phyloP scores from a whole-genome alignment of 129 eudicot genomes.

The Pulicaria dysenterica region DNA sequence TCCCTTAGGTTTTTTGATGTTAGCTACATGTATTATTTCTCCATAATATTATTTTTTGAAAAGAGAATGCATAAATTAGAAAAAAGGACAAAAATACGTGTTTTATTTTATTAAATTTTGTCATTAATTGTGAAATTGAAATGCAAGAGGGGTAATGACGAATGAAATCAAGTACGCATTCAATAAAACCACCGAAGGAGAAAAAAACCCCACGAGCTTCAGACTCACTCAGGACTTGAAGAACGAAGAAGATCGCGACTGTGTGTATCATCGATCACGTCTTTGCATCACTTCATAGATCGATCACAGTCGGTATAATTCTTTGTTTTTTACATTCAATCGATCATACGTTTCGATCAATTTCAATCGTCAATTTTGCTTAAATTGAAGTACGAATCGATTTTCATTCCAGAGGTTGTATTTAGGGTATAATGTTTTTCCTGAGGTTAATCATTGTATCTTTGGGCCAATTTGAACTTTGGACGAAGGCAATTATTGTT shows the following conservation, averaged over 20 bases:
- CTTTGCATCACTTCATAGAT: constrained; percentile 19
- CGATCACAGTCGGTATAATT: constrained; percentile 35
- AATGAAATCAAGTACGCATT: constrained; percentile 12
- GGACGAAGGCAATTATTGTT: constrained; percentile 18
- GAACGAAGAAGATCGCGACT: constrained; percentile 36
- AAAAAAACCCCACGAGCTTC: constrained; percentile 23
- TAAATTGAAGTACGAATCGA: constrained; percentile 12
- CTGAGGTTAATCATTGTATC: constrained; percentile 15
- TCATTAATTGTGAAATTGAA: background rate
- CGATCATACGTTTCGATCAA: constrained; percentile 23
- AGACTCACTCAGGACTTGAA: constrained; percentile 28
- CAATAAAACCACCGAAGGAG: constrained; percentile 27
- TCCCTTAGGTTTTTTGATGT: no score
- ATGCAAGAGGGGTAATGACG: constrained; percentile 11
- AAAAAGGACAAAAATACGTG: no score
- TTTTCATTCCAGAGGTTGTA: constrained; percentile 8
- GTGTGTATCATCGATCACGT: constrained; percentile 28
- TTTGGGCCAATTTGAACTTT: constrained; percentile 11
- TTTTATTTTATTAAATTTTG: no score
- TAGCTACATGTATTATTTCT: no score
- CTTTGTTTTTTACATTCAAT: background rate
- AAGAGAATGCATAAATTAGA: no score
- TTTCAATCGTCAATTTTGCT: constrained; percentile 10
- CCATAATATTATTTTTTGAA: no score
- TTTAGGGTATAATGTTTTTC: background rate